Evolutionary conservation across 1,139 yeast genomes (phyloP).

Genomic region (Geotrichum phurueaensis): DNA sequence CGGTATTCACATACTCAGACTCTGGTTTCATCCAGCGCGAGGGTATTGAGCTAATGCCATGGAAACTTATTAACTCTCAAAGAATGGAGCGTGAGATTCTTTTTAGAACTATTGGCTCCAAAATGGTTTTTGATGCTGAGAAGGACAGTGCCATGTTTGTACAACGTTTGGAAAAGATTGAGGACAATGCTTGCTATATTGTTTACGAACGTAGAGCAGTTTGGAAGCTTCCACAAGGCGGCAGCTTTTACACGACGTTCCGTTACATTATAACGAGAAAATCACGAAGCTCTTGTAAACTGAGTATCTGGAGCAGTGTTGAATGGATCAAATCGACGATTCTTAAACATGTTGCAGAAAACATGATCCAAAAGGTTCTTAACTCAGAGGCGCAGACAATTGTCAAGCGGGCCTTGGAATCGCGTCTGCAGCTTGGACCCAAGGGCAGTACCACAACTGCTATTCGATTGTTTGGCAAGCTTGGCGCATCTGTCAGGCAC

Average conservation of each 20-base stretch:
- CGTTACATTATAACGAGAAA: slow-evolving; percentile 53
- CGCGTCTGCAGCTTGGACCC: slow-evolving; percentile 40
- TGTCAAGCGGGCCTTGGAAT: slow-evolving; percentile 22
- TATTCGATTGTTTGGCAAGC: slow-evolving; percentile 61
- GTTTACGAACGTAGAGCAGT: slow-evolving; percentile 46
- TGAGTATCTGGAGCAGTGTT: slow-evolving; percentile 44
- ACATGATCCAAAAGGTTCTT: slow-evolving; percentile 27
- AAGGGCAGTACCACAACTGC: slow-evolving; percentile 63
- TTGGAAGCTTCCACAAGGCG: slow-evolving; percentile 46
- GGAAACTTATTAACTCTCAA: slow-evolving; percentile 25
- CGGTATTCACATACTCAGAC: slow-evolving; percentile 33
- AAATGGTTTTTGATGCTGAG: slow-evolving; percentile 19
- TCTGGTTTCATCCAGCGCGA: slow-evolving; percentile 24
- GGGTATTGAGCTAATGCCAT: slow-evolving; percentile 24
- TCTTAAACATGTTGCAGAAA: slow-evolving; percentile 27
- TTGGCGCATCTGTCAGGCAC: slow-evolving; percentile 31
- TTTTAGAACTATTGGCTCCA: slow-evolving; percentile 32
- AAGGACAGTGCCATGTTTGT: slow-evolving; percentile 31
- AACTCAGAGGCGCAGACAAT: slow-evolving; percentile 29
- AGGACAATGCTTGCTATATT: slow-evolving; percentile 52
- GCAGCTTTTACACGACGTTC: slow-evolving; percentile 46
- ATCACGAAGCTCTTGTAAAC: slow-evolving; percentile 43
- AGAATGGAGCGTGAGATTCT: slow-evolving; percentile 30
- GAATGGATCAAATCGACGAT: slow-evolving; percentile 33
- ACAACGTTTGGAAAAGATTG: slow-evolving; percentile 50